Conservation (phyloP, 306 rosid species). For the Vigna hirtella region DNA sequence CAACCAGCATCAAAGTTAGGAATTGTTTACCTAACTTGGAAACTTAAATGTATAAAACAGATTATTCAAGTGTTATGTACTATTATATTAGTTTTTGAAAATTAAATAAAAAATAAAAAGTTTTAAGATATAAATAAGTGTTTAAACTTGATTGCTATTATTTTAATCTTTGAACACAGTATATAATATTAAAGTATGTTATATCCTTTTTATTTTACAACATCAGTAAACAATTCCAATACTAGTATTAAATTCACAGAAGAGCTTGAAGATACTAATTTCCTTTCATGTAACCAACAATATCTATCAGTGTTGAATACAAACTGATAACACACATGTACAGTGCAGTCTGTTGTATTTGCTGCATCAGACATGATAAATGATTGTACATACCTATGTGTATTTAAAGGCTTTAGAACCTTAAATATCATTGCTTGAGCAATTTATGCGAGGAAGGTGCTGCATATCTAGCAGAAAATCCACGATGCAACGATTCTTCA, state of each 20-base stretch:
- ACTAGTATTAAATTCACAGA: background rate
- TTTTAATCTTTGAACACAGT: too few relatives aligned
- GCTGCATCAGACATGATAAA: background rate
- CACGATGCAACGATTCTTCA: conserved; percentile 53
- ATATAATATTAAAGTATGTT: too few relatives aligned
- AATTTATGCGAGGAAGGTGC: conserved; percentile 54
- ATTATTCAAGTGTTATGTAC: too few relatives aligned
- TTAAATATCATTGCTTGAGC: conserved; percentile 33
- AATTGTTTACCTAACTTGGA: background rate
- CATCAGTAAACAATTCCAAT: background rate
- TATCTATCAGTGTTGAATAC: background rate
- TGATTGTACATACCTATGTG: background rate
- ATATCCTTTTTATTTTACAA: too few relatives aligned
- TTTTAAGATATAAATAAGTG: too few relatives aligned
- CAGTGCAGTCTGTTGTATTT: background rate
- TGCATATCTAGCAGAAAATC: conserved; percentile 80
- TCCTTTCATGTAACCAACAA: background rate
- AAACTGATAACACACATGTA: background rate
- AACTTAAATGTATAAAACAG: background rate
- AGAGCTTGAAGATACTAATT: background rate
- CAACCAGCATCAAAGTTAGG: background rate
- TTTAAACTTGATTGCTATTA: too few relatives aligned
- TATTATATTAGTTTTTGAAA: too few relatives aligned
- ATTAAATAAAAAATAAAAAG: too few relatives aligned
- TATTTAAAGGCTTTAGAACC: background rate